Percentiles rank a stretch among this genome's conserved stretches.
These are phyloP conservation scores for Boletus holoroseus DNA, from an alignment of 1,284 basidiomycete species.

Conservation along the genomic window DNA sequence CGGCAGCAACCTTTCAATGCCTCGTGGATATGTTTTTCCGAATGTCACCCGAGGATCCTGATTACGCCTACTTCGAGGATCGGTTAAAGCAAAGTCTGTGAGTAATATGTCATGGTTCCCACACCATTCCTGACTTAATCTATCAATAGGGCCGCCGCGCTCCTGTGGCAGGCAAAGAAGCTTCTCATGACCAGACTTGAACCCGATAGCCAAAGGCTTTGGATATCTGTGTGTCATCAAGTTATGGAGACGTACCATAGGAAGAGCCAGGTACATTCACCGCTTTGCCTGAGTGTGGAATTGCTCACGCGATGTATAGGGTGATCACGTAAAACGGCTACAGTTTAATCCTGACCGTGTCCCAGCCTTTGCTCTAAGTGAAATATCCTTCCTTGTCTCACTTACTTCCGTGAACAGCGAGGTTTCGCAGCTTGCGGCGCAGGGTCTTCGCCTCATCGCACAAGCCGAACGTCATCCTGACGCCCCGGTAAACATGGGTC, in stretches of 20 bases:
- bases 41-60: slow-evolving; percentile 38
- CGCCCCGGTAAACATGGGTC: slow-evolving; percentile 44
- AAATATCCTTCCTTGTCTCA: slow-evolving; percentile 66
- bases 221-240: slow-evolving; percentile 58
- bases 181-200: slow-evolving; percentile 56
- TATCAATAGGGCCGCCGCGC: slow-evolving; percentile 44
- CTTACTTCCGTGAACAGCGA: slow-evolving; percentile 62
- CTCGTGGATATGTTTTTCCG: slow-evolving; percentile 44
- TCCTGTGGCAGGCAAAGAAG: slow-evolving; percentile 54
- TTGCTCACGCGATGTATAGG: slow-evolving; percentile 28
- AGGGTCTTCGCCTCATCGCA: slow-evolving; percentile 61
- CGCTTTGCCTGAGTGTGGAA: background rate
- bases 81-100: slow-evolving; percentile 36
- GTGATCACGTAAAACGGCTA: slow-evolving; percentile 41
- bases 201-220: slow-evolving; percentile 57
- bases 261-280: slow-evolving; percentile 42
- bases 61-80: slow-evolving; percentile 31
- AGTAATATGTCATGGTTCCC: slow-evolving; percentile 8
- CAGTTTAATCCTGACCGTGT: slow-evolving; percentile 49
- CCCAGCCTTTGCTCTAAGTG: slow-evolving; percentile 58
- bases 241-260: slow-evolving; percentile 52
- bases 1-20: slow-evolving; percentile 44
- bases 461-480: slow-evolving; percentile 57
- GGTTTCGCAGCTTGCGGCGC: slow-evolving; percentile 63
- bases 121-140: slow-evolving; percentile 6